Evolutionary conservation across 1,139 yeast genomes (phyloP), one percentile per base, ranked within the genome.

Genomic region (Candida sp.): DNA sequence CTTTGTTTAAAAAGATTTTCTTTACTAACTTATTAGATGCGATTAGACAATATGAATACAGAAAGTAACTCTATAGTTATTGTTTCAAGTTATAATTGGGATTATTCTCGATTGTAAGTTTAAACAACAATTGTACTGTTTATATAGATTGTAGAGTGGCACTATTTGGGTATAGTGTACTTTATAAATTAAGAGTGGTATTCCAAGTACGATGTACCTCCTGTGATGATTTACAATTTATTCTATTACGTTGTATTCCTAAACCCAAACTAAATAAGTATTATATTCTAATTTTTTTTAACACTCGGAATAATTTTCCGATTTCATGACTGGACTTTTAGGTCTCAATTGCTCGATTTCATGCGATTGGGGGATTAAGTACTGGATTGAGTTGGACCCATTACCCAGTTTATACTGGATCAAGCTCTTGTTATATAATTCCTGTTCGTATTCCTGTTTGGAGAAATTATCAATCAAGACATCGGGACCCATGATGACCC

Each of bases 401-500:
- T 45, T 50, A 12, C 53, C 43, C 40, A 53, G 54, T 48, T 60
- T 66, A 52, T 64, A 61, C 41, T 59, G 61, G 21, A 70, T 56
- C 47, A 55, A 38, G 5, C 77, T 70, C 48, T 64, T 69, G 5
- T 57, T 43, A 43, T 58, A 55, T 42, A 73, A 53, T 40, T 72
- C 73, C 34, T 60, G 53, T 41, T 63, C 64, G 53, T 70, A 73
- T 22, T 50, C 53, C 5, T 39, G 45, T 1, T 75, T 71, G 42
- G 61, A 57, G 47, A 91, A 88, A 58, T 88, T 88, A 58, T 88
- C 79, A 33, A 87, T 57, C 50, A 87, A 61, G 3, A 86, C 80
- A 62, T 90, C 96, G 0, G 97, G 97, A 51, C 93, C 79, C 76
- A 87, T 73, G 12, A 89, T 77, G 3, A 89, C 95, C 98, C 98